Percentiles rank a stretch among this genome's conserved stretches.
phyloP scores from a whole-genome alignment of 2,329 filamentous ascomycete genomes.

The Ophiostoma quercus region DNA sequence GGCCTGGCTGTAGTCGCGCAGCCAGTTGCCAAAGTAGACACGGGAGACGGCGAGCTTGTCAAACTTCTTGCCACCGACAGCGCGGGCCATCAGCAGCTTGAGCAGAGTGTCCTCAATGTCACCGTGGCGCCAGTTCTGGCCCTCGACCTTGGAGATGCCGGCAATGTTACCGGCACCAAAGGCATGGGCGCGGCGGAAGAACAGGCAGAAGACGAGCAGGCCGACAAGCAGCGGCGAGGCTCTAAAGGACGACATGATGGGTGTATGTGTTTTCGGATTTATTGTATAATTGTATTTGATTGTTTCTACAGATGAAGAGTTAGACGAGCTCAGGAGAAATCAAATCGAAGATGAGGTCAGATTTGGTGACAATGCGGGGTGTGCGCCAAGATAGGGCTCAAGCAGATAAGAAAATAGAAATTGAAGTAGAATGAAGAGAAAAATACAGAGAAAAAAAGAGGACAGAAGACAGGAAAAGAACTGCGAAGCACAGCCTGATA shows the following conservation, averaged over 20 bases:
- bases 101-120: constrained; percentile 91
- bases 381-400: neutral
- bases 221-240: constrained; percentile 49
- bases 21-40: constrained; percentile 96
- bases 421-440: neutral
- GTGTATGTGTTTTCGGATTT: neutral
- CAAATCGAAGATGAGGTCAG: neutral
- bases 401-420: neutral
- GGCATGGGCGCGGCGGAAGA: constrained; percentile 64
- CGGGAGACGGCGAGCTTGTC: constrained; percentile 80
- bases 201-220: constrained; percentile 57
- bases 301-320: neutral
- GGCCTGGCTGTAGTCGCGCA: constrained; percentile 87
- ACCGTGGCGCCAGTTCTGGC: constrained; percentile 81
- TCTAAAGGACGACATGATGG: constrained; percentile 46
- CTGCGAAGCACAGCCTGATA: neutral
- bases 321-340: neutral
- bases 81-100: constrained; percentile 58
- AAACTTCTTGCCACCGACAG: constrained; percentile 71
- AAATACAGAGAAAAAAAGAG: neutral
- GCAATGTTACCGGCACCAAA: constrained; percentile 90
- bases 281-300: neutral
- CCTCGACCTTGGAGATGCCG: constrained; percentile 72
- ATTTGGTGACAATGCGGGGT: neutral
- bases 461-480: neutral